Conservation (phyloP, 2,329 filamentous ascomycete genomes). For the Sclerotinia glacialis region DNA sequence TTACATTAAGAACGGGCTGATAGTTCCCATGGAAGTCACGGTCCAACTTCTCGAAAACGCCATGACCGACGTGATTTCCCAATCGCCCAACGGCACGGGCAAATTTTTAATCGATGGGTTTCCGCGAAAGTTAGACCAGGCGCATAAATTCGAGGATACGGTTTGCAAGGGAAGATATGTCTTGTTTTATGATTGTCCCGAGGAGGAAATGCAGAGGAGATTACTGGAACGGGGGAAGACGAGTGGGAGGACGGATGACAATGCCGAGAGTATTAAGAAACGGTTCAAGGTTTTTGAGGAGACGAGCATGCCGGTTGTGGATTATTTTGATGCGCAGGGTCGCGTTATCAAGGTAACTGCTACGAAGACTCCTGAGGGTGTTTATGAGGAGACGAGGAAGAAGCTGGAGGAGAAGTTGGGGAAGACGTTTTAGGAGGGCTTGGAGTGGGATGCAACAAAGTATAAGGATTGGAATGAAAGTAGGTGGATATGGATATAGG, state of each 20-base stretch:
- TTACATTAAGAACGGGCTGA: constrained; percentile 90
- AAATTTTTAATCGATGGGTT: constrained; percentile 83
- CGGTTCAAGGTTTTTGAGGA: constrained; percentile 91
- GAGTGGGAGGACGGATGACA: constrained; percentile 83
- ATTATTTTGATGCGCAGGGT: constrained; percentile 73
- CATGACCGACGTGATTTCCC: constrained; percentile 68
- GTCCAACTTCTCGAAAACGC: constrained; percentile 91
- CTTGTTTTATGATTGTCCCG: constrained; percentile 91
- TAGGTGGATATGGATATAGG: constrained; percentile 3
- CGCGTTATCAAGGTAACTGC: constrained; percentile 80
- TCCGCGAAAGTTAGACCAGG: constrained; percentile 96
- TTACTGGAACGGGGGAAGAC: constrained; percentile 25
- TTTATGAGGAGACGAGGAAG: constrained; percentile 54
- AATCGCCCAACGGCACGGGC: constrained; percentile 50
- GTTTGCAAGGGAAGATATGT: constrained; percentile 84
- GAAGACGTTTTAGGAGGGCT: constrained; percentile 40
- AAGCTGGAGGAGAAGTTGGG: constrained; percentile 52
- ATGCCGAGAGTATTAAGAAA: constrained; percentile 93
- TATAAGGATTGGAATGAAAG: background rate
- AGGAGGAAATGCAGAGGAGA: constrained; percentile 68
- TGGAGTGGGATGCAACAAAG: background rate
- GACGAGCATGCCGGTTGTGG: constrained; percentile 95
- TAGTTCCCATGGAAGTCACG: constrained; percentile 99
- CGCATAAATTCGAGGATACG: constrained; percentile 83
- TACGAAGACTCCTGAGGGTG: constrained; percentile 61